These are phyloP conservation scores for Pythium periplocum DNA, from an alignment of 352 stramenopile genomes.

Conservation along the genomic window DNA sequence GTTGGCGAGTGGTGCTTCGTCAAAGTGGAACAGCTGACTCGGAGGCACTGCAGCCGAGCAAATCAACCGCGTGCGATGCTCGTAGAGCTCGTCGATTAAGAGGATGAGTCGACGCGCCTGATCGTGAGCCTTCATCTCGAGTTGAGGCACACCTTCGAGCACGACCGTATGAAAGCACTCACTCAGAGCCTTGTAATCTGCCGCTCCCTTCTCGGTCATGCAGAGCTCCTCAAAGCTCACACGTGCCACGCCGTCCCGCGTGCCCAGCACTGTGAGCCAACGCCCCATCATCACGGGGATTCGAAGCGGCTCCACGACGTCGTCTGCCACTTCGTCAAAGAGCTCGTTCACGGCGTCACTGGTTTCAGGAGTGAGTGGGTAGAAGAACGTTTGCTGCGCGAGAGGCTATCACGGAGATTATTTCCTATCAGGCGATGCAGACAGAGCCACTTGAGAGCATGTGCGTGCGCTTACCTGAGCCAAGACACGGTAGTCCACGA, in stretches of 20 bases:
- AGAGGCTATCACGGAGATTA: background rate
- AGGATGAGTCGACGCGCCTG: slow-evolving; percentile 95
- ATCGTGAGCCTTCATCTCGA: slow-evolving; percentile 88
- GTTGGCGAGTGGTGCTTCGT: slow-evolving; percentile 25
- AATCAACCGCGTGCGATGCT: slow-evolving; percentile 68
- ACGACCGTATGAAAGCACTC: slow-evolving; percentile 90
- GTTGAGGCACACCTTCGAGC: slow-evolving; percentile 81
- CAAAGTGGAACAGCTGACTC: slow-evolving; percentile 67
- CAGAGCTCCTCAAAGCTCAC: slow-evolving; percentile 95
- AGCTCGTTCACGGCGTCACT: slow-evolving; percentile 35
- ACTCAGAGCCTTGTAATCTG: slow-evolving; percentile 94
- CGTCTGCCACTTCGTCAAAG: slow-evolving; percentile 30
- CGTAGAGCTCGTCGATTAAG: slow-evolving; percentile 97
- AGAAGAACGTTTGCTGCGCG: slow-evolving; percentile 42
- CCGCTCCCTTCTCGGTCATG: slow-evolving; percentile 88
- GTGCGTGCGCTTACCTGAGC: slow-evolving; percentile 17
- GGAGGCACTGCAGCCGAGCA: slow-evolving; percentile 40
- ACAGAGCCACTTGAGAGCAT: no score
- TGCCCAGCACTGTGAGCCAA: slow-evolving; percentile 39
- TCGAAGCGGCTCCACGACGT: slow-evolving; percentile 25
- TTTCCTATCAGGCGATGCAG: no score
- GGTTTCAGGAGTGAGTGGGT: slow-evolving; percentile 31
- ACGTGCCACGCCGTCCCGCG: slow-evolving; percentile 38
- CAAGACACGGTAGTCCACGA: slow-evolving; percentile 71
- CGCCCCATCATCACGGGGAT: slow-evolving; percentile 83